Evolutionary conservation across 2,329 filamentous ascomycete species (phyloP), one percentile per base, ranked within the genome.

Genomic region (Botrytis tulipae): DNA sequence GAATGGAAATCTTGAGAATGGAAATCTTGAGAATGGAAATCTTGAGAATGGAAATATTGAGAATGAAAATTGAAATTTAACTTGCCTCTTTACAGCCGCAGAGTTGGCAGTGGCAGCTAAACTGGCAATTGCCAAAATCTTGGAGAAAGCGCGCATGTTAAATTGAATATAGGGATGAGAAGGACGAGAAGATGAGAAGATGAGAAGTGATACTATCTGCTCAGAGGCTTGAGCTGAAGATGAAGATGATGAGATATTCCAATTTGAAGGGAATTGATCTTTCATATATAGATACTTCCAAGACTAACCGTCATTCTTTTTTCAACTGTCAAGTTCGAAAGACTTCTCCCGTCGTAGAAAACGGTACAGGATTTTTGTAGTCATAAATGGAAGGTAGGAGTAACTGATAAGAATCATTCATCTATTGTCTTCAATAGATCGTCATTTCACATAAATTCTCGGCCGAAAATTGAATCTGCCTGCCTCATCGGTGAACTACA

Each of bases 31-130:
- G 40, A 44, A 44, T 1, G 35, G 7, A 35, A 25, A 37, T 9
- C 40, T 3, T 16, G 40, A 42, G 40, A 42, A 16, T n/a, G 16
- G 25, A 51, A 51, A n/a, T 7, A n/a, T n/a, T n/a, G n/a, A n/a
- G n/a, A n/a, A n/a, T 14, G 59, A 16, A n/a, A n/a, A 51, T 6
- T 20, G 18, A 18, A 37, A 67, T 16, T 5, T n/a, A 14, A 67
- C 65, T 67, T 67, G 46, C 65, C 32, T 67, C 65, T 67, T 37
- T 29, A 70, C n/a, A 35, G 32, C 51, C 77, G 40, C 78, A 78
- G 25, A 65, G 73, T 62, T 40, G 48, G 18, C 62, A 54, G 66
- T 62, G 59, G 57, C 42, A 61, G 76, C 46, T 70, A 79, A 63
- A 65, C 22, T 51, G 59, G 71, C 71, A 69, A 70, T 29, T 29